Evolutionary conservation across 495 filamentous ascomycete genomes (phyloP), one percentile per base, ranked within the genome.

Genomic region (Usnea hakonensis): DNA sequence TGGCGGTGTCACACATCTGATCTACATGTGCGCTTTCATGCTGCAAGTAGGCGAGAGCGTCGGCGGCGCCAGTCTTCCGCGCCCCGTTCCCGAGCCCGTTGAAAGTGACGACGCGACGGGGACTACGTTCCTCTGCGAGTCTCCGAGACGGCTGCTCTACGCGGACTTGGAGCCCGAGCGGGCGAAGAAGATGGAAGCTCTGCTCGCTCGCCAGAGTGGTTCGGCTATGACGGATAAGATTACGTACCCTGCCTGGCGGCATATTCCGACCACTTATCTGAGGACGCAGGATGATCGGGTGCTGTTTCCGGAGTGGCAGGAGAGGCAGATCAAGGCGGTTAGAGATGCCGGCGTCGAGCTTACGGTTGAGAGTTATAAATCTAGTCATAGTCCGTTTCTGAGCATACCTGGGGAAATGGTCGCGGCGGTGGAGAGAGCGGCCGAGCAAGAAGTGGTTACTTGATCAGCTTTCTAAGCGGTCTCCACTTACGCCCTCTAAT

Each of bases 1-100:
- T 10, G 77, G 76, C 8, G 77, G 77, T 6, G 68, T 80, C 21
- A 69, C 71, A n/a, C 67, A 75, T 30, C 53, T 78, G 9, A 62
- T 79, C 32, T 78, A 77, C 61, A 67, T 77, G 32, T 64, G 67
- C n/a, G 75, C 68, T 0, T 76, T 74, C 43, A 70, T 76, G n/a
- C 57, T 74, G 9, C 59, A 57, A 32, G 65, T 67, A 0, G 70
- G 72, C 32, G 68, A 67, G 32, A 65, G 71, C 10, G 58, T 72
- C 0, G 55, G 65, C 36, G 65, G 72, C 48, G 60, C 70, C 2
- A 63, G 67, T 35, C 53, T 68, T 44, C 62, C 65, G n/a, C n/a
- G 61, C 7, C 43, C 71, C 5, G 70, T 58, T 62, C 44, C 56
- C 13, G 58, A 70, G 50, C 67, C 60, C 48, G 55, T 75, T 6